Evolutionary conservation across 805 yeast genomes (phyloP), one percentile per base, ranked within the genome.

Genomic region (Ogataea polymorpha): DNA sequence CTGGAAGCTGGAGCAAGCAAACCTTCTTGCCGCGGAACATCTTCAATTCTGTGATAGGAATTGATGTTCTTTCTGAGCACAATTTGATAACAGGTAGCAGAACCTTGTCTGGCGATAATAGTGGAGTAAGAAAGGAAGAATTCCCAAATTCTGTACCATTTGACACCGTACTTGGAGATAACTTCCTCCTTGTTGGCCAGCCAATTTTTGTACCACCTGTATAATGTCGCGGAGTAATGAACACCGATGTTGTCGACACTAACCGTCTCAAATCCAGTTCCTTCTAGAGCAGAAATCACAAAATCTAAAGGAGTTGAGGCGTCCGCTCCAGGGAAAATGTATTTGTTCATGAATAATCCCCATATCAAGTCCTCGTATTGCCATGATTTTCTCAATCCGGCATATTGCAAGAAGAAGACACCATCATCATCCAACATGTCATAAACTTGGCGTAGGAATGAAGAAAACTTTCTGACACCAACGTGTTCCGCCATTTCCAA

Each of bases 131-230:
- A 86, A 59, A 88, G 77, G 72, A 88, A 88, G 73, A 67, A 87
- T 69, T 86, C 95, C 96, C 96, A 88, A 66, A 87, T 87, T 66
- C 93, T 80, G 71, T 72, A 89, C 96, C 96, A 88, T 70, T 82
- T 83, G 54, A 75, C 65, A 56, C 96, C 96, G 59, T 88, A 88
- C 70, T 85, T 86, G 70, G 76, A 74, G 46, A 80, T 71, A 48
- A 78, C 87, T 61, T 77, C 71, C 37, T 86, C 90, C 68, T 77
- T 77, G 78, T 88, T 87, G 46, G 82, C 81, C 58, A 85, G 61
- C 96, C 96, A 88, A 79, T 88, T 88, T 65, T 91, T 71, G 78
- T 89, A 89, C 96, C 96, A 88, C 68, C 82, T 80, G 87, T 90
- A 86, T 58, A 88, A 69, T 43, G 96, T 88, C 32, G 90, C 87